Conservation (phyloP, 345 rosid species). For the Aquilaria yunnanensis region DNA sequence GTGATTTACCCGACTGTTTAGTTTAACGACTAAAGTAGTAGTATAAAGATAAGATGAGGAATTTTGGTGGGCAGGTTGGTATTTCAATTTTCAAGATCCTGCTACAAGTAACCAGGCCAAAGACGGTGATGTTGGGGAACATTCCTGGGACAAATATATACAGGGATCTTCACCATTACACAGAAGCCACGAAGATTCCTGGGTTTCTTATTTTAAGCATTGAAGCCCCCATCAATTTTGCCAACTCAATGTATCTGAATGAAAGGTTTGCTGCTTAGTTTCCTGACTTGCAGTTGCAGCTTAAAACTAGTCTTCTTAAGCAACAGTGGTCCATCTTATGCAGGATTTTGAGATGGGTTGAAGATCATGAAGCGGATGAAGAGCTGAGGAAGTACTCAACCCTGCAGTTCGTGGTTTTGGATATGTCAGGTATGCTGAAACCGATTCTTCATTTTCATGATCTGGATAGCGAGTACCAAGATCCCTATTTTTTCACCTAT, state of each 20-base stretch:
- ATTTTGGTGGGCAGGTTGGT: conserved; percentile 45
- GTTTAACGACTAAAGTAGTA: no score
- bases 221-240: conserved; percentile 84
- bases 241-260: conserved; percentile 75
- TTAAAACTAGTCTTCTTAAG: neutral
- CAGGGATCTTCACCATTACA: conserved; percentile 66
- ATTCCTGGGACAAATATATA: conserved; percentile 72
- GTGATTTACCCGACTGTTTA: no score
- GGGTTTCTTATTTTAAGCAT: conserved; percentile 77
- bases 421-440: conserved; percentile 54
- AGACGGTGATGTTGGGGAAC: conserved; percentile 69
- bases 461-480: no score
- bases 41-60: neutral
- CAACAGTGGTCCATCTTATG: neutral
- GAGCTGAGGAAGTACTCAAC: conserved; percentile 41
- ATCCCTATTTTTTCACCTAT: no score
- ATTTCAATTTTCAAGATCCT: conserved; percentile 81
- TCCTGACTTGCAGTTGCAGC: neutral
- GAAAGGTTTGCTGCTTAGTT: conserved; percentile 49
- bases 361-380: conserved; percentile 62
- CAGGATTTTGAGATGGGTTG: conserved; percentile 80
- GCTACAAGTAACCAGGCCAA: conserved; percentile 81
- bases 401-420: conserved; percentile 56
- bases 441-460: neutral
- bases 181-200: conserved; percentile 58